Percentiles rank a stretch among this genome's conserved stretches.
phyloP scores from a whole-genome alignment of 768 basidiomycete genomes.

The Phanerochaete sordida region DNA sequence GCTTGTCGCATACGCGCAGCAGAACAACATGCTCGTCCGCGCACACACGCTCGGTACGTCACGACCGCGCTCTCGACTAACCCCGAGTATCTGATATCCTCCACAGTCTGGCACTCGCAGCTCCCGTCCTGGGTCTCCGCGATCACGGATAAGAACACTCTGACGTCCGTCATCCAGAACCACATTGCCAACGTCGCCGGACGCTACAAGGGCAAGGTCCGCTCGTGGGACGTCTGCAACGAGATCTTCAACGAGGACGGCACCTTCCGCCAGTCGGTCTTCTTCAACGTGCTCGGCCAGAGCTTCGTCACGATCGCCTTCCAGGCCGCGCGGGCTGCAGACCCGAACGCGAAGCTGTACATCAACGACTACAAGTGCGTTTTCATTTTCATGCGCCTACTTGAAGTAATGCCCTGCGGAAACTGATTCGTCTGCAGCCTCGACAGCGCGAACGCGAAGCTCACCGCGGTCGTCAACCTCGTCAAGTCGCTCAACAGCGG shows the following conservation, averaged over 20 bases:
- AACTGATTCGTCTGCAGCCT: constrained; percentile 30
- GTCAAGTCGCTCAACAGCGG: constrained; percentile 39
- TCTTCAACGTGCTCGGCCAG: constrained; percentile 46
- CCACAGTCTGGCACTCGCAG: constrained; percentile 31
- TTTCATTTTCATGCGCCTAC: neutral
- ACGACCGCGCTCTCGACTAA: too few species aligned
- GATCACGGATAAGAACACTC: constrained; percentile 22
- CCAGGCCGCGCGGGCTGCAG: constrained; percentile 44
- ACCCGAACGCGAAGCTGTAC: constrained; percentile 43
- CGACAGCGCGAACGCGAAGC: constrained; percentile 45
- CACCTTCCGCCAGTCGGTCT: constrained; percentile 42
- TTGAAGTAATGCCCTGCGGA: neutral
- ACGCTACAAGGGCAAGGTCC: constrained; percentile 30
- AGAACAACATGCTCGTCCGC: constrained; percentile 26
- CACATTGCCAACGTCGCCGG: constrained; percentile 31
- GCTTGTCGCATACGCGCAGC: constrained; percentile 27
- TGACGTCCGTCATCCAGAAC: constrained; percentile 30
- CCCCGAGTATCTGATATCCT: neutral
- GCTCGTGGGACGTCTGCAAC: constrained; percentile 31
- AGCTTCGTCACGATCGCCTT: constrained; percentile 51
- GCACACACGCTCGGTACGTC: constrained; percentile 27
- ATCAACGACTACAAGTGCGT: constrained; percentile 39
- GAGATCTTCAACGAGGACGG: constrained; percentile 55
- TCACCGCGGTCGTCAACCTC: constrained; percentile 34
- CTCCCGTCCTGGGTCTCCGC: constrained; percentile 28